Percentiles rank a stretch among this genome's conserved stretches.
These are phyloP conservation scores for Aphanocladium album DNA, from an alignment of 2,329 filamentous ascomycete species.

Conservation along the genomic window DNA sequence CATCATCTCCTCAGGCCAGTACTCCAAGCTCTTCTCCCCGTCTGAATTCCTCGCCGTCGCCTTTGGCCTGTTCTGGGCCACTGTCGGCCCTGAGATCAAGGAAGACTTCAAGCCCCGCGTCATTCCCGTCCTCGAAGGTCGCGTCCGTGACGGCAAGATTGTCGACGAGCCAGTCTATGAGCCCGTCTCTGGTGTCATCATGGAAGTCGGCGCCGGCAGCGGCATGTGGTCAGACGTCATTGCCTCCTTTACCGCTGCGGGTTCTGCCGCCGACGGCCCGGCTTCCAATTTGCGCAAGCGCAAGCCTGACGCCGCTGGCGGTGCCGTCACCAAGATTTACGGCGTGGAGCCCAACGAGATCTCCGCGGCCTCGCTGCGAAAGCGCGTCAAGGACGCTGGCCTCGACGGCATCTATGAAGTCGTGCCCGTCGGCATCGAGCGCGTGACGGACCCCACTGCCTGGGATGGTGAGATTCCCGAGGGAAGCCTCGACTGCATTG, in stretches of 20 bases:
- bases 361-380: constrained; percentile 44
- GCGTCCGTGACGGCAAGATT: constrained; percentile 33
- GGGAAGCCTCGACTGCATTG: constrained; percentile 53
- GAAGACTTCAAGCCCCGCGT: constrained; percentile 38
- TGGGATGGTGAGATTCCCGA: constrained; percentile 44
- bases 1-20: constrained; percentile 33
- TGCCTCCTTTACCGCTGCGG: constrained; percentile 21
- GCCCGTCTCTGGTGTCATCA: constrained; percentile 45
- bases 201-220: constrained; percentile 59
- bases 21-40: constrained; percentile 35
- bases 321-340: constrained; percentile 44
- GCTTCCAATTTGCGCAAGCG: constrained; percentile 20
- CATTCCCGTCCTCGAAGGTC: constrained; percentile 50
- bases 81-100: constrained; percentile 46
- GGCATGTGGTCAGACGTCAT: constrained; percentile 58
- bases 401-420: constrained; percentile 56
- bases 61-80: constrained; percentile 59
- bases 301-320: constrained; percentile 24
- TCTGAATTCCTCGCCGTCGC: constrained; percentile 42
- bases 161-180: constrained; percentile 27
- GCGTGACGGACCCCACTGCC: constrained; percentile 37
- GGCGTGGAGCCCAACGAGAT: constrained; percentile 60
- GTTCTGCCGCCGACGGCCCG: constrained; percentile 13
- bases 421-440: constrained; percentile 58
- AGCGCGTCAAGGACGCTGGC: constrained; percentile 45